A percentile compares a stretch with the other conserved stretches of the same genome.
Conservation (phyloP, 306 rosid genomes). For the Corylus heterophylla region DNA sequence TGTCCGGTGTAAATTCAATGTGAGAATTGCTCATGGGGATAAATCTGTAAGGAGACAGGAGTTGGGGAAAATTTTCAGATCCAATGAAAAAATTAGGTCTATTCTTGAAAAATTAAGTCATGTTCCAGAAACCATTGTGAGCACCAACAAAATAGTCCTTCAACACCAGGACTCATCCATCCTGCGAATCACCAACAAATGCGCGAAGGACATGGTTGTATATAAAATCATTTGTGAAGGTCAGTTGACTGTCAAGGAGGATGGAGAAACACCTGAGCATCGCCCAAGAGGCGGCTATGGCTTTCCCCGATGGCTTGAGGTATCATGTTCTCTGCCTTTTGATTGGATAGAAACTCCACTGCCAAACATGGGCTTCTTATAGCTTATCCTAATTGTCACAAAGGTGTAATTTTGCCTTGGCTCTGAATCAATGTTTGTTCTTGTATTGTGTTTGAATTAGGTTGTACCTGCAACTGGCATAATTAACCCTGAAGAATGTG, state of each 20-base stretch:
- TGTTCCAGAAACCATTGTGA: conserved; percentile 70
- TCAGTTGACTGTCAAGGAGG: conserved; percentile 61
- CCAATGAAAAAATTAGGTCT: conserved; percentile 68
- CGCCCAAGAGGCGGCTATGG: conserved; percentile 77
- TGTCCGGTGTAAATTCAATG: conserved; percentile 78
- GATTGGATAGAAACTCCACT: background rate
- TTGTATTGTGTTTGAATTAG: conserved; percentile 38
- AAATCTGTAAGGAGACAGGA: conserved; percentile 84
- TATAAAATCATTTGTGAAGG: conserved; percentile 78
- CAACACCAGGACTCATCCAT: conserved; percentile 71
- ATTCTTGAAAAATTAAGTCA: conserved; percentile 56
- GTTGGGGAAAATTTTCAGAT: conserved; percentile 62
- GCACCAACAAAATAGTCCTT: conserved; percentile 59
- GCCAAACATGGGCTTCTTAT: background rate
- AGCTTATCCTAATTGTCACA: background rate
- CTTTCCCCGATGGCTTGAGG: conserved; percentile 99
- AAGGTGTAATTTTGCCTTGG: background rate
- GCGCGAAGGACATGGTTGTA: conserved; percentile 56
- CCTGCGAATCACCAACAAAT: conserved; percentile 59
- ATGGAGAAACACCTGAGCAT: conserved; percentile 51
- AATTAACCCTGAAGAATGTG: conserved; percentile 67
- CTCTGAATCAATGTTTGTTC: background rate
- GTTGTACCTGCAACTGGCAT: conserved; percentile 80
- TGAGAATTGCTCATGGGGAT: conserved; percentile 79
- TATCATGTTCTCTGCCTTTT: conserved; percentile 30